A percentile compares a stretch with the other conserved stretches of the same genome.
phyloP scores from a whole-genome alignment of 805 yeast genomes.

The Myxozyma lipomycoides region DNA sequence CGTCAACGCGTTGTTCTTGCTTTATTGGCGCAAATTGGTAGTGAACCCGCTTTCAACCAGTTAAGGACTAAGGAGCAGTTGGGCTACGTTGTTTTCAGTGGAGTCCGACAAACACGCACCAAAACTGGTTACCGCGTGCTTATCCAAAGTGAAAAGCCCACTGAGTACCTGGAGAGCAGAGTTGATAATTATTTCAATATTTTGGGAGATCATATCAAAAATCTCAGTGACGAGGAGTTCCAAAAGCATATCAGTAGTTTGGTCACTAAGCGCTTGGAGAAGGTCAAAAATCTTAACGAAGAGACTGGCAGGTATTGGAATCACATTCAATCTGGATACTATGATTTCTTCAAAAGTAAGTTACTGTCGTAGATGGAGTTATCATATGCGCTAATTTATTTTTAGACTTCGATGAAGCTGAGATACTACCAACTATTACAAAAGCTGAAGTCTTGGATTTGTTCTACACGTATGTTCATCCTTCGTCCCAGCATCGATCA shows the following conservation, averaged over 20 bases:
- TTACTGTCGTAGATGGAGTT: neutral
- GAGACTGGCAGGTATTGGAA: conserved; percentile 66
- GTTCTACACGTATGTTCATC: conserved; percentile 47
- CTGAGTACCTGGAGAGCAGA: conserved; percentile 70
- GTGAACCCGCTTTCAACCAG: conserved; percentile 86
- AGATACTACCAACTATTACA: conserved; percentile 49
- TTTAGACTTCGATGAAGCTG: conserved; percentile 51
- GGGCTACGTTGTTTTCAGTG: conserved; percentile 89
- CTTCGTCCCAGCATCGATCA: conserved; percentile 38
- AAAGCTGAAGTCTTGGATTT: conserved; percentile 56
- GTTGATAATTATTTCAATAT: conserved; percentile 59
- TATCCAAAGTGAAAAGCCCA: conserved; percentile 77
- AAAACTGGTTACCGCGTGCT: conserved; percentile 68
- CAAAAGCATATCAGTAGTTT: conserved; percentile 66
- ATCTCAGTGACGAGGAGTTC: conserved; percentile 62
- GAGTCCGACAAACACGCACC: conserved; percentile 63
- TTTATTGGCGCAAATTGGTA: conserved; percentile 64
- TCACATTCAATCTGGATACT: conserved; percentile 69
- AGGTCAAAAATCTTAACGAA: conserved; percentile 71
- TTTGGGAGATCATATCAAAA: conserved; percentile 46
- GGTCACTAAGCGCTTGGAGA: conserved; percentile 60
- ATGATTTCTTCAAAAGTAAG: conserved; percentile 53
- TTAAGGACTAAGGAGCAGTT: conserved; percentile 91
- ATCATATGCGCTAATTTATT: neutral
- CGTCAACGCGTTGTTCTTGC: conserved; percentile 51